A percentile compares a stretch with the other conserved stretches of the same genome.
Evolutionary conservation across 306 rosid species (phyloP).

Genomic region (Parietaria judaica): DNA sequence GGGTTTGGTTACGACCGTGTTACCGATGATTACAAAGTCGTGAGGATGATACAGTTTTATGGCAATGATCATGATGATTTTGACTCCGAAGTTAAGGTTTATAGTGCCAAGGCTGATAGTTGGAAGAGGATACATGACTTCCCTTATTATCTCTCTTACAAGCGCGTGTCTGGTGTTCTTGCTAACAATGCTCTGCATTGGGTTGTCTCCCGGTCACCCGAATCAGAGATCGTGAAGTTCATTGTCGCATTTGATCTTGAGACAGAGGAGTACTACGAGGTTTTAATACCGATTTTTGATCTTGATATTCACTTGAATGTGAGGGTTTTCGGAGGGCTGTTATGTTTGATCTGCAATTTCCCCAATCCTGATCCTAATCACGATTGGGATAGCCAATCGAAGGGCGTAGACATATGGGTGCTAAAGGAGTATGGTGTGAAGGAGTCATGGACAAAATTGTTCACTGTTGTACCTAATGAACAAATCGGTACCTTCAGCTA

Average conservation of each 20-base stretch:
- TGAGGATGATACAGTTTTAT: constrained; percentile 3
- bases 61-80: not conserved
- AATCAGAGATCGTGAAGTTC: not conserved
- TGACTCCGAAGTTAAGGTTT: constrained; percentile 8
- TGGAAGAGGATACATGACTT: constrained; percentile 10
- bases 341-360: constrained; percentile 27
- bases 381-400: not conserved
- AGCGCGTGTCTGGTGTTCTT: not conserved
- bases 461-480: not conserved
- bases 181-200: constrained; percentile 1
- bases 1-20: constrained; percentile 6
- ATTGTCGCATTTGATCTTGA: constrained; percentile 1
- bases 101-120: not conserved
- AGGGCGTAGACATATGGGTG: not conserved
- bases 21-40: constrained; percentile 1
- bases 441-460: not conserved
- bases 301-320: constrained; percentile 33
- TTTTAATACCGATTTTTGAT: constrained; percentile 9
- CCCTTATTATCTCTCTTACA: constrained; percentile 3
- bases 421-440: not conserved
- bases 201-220: not conserved
- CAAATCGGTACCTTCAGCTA: not conserved
- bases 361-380: too few species aligned
- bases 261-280: constrained; percentile 2
- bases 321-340: constrained; percentile 27